Conservation (phyloP, 2,329 filamentous ascomycete genomes). For the Calonectria pteridis region DNA sequence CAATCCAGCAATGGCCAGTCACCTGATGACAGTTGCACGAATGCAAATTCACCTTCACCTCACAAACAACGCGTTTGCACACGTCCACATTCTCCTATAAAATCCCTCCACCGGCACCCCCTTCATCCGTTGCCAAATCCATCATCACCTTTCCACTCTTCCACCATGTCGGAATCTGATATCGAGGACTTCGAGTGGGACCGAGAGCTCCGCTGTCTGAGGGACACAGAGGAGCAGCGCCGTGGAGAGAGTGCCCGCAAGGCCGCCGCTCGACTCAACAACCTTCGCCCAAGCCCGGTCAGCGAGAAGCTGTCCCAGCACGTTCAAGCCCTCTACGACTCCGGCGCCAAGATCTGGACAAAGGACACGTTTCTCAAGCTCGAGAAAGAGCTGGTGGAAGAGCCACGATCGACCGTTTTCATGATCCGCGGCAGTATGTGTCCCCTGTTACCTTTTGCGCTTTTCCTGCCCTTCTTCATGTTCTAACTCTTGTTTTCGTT, state of each 20-base stretch:
- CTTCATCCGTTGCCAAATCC: neutral
- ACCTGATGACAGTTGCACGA: neutral
- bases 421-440: neutral
- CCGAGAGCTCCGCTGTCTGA: neutral
- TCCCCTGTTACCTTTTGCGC: neutral
- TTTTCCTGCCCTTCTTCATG: neutral
- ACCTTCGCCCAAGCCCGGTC: neutral
- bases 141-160: too few relatives aligned
- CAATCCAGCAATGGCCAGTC: neutral
- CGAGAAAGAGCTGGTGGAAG: neutral
- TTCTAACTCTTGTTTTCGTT: neutral
- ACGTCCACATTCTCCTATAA: too few relatives aligned
- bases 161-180: neutral
- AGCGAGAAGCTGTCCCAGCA: neutral
- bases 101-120: neutral
- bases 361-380: slow-evolving; percentile 9
- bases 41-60: neutral
- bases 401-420: neutral
- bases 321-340: neutral
- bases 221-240: neutral
- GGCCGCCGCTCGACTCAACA: neutral
- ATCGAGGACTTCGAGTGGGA: neutral
- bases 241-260: neutral
- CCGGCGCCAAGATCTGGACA: slow-evolving; percentile 15
- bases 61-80: too few relatives aligned